These are phyloP conservation scores for Solanum dulcamara DNA, from an alignment of 257 asterid species.

Conservation along the genomic window DNA sequence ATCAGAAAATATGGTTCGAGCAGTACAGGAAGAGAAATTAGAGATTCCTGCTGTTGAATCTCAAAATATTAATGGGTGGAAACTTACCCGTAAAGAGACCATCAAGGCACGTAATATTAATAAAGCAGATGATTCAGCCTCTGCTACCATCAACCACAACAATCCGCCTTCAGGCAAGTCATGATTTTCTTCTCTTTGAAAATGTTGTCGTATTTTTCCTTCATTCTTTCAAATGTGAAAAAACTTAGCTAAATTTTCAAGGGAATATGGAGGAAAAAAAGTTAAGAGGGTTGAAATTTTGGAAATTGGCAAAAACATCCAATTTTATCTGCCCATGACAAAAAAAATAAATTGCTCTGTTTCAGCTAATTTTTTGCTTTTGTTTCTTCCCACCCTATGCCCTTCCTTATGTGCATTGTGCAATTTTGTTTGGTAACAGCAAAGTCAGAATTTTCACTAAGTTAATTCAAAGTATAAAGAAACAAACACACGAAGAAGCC, in stretches of 20 bases:
- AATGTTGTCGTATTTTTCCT: neutral
- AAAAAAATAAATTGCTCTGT: neutral
- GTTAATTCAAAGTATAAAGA: neutral
- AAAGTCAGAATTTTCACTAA: neutral
- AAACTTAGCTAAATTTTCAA: too few species aligned
- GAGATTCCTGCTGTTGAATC: constrained; percentile 3
- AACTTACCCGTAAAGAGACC: neutral
- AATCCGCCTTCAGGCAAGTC: constrained; percentile 24
- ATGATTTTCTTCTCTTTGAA: neutral
- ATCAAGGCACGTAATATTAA: constrained; percentile 5
- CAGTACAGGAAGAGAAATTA: constrained; percentile 31
- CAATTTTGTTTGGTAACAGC: neutral
- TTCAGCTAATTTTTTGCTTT: neutral
- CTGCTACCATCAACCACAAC: neutral
- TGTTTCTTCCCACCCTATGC: neutral
- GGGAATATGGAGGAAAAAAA: neutral
- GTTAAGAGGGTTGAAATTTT: neutral
- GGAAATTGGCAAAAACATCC: neutral
- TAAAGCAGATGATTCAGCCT: constrained; percentile 3
- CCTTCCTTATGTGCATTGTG: neutral
- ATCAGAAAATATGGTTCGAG: constrained; percentile 28
- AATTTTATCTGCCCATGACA: neutral
- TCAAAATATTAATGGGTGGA: neutral
- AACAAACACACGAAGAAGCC: neutral
- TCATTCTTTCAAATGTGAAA: neutral